Evolutionary conservation across 345 rosid genomes (phyloP), one percentile per base, ranked within the genome.

Genomic region (Populus deltoides): DNA sequence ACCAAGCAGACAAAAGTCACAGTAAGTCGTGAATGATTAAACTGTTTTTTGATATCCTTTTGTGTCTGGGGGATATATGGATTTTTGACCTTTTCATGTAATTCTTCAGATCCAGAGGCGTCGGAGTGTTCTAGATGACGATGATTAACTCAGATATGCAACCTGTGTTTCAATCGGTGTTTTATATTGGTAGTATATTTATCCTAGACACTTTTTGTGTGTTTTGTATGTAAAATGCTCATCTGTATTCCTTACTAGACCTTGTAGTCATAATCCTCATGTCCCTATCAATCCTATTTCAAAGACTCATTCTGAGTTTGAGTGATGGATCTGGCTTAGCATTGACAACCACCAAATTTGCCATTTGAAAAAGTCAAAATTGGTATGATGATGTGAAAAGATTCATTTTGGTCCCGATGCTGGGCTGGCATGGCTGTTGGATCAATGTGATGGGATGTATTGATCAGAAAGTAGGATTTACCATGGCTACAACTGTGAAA

Each of bases 1-100:
- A 72, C 88, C 45, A 95, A 91, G 78, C 98, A 95, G 78, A 93
- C 98, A 5, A 95, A 91, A 93, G 99, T 95, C 80, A 95, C 98
- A 10, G 98, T 92, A 88, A 70, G 86, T 80, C 74, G 17, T 72
- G 6, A 18, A 55, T 70, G 18, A 67, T 66, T 7, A 39, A 43
- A 39, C 57, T 24, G 10, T 51, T 29, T 33, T 43, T 36, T 29
- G 16, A 22, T 7, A 20, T 69, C 39, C 16, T 65, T 59, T 53
- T 29, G 0, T 6, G 16, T 43, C 36, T 17, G n/a, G 5, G 10
- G n/a, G 4, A 11, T 11, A 7, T 11, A n/a, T 13, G 11, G 39
- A 68, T n/a, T 66, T 72, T 27, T 47, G 43, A 59, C 59, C 41
- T 1, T 66, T 55, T 47, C 55, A 47, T 6, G n/a, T 11, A 33